Evolutionary conservation across 768 basidiomycete genomes (phyloP).

Genomic region (Rhodotorula taiwanensis): DNA sequence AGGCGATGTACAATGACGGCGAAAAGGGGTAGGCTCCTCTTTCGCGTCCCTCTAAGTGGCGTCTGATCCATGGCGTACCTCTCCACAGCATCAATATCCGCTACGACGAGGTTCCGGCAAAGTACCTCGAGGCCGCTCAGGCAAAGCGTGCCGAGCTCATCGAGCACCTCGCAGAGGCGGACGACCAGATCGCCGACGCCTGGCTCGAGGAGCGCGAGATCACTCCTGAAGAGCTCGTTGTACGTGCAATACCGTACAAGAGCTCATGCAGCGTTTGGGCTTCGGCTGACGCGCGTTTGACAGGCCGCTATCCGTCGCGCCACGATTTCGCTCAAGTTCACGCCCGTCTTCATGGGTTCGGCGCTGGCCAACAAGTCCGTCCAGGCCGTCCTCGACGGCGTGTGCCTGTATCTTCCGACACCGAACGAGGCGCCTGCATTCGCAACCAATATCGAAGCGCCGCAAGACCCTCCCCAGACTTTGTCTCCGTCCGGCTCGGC

Average conservation of each 20-base stretch:
- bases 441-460: constrained; percentile 73
- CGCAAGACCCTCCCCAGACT: constrained; percentile 43
- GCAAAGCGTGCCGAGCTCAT: constrained; percentile 84
- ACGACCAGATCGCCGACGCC: constrained; percentile 87
- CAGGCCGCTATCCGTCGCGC: constrained; percentile 74
- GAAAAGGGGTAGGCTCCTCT: constrained; percentile 67
- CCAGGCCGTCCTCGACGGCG: constrained; percentile 86
- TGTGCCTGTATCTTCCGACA: constrained; percentile 88
- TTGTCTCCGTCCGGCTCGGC: constrained; percentile 58
- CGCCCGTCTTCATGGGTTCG: constrained; percentile 92
- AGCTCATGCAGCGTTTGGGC: too few species aligned
- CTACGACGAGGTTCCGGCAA: constrained; percentile 77
- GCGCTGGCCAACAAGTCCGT: constrained; percentile 96
- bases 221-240: constrained; percentile 61
- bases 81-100: constrained; percentile 60
- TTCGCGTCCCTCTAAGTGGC: background rate
- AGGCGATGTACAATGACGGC: constrained; percentile 88
- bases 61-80: background rate
- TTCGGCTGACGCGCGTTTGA: background rate
- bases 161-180: constrained; percentile 91
- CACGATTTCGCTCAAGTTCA: constrained; percentile 80
- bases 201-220: constrained; percentile 78
- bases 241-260: constrained; percentile 1
- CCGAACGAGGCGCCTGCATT: constrained; percentile 70
- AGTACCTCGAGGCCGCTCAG: constrained; percentile 64